These are phyloP conservation scores for Epichloe sp. DNA, from an alignment of 2,329 filamentous ascomycete genomes.

Conservation along the genomic window DNA sequence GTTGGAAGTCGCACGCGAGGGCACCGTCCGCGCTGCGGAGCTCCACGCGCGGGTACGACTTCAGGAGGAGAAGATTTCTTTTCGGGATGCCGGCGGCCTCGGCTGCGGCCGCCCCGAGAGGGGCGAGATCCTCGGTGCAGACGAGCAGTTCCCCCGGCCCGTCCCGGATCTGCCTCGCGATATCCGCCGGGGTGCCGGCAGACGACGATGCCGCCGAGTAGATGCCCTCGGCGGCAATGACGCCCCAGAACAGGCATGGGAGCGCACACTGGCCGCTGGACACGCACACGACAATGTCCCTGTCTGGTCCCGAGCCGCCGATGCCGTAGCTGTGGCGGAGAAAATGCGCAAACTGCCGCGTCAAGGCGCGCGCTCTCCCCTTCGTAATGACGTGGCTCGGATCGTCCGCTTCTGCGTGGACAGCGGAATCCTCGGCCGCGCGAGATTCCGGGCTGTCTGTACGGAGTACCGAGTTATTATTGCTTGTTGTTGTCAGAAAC, in stretches of 20 bases:
- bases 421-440: constrained; percentile 31
- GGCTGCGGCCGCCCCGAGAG: constrained; percentile 35
- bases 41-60: constrained; percentile 19
- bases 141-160: constrained; percentile 25
- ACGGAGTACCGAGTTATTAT: constrained; percentile 3
- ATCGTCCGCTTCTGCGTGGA: constrained; percentile 45
- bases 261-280: constrained; percentile 43
- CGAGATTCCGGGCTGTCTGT: constrained; percentile 11
- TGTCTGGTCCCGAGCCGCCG: constrained; percentile 31
- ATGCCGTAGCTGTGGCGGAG: constrained; percentile 39
- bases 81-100: constrained; percentile 28
- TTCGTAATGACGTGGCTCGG: constrained; percentile 42
- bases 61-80: constrained; percentile 37
- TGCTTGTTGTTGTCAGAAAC: constrained; percentile 17
- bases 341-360: constrained; percentile 40
- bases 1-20: constrained; percentile 15
- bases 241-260: constrained; percentile 38
- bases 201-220: constrained; percentile 43
- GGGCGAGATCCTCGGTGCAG: constrained; percentile 33
- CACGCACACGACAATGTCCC: constrained; percentile 42
- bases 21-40: constrained; percentile 15
- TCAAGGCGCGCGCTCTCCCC: constrained; percentile 31
- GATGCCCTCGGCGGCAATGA: constrained; percentile 45
- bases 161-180: constrained; percentile 31
- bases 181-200: constrained; percentile 34